Conservation (phyloP, 2,329 filamentous ascomycete genomes). For the Aureobasidium mangrovei region DNA sequence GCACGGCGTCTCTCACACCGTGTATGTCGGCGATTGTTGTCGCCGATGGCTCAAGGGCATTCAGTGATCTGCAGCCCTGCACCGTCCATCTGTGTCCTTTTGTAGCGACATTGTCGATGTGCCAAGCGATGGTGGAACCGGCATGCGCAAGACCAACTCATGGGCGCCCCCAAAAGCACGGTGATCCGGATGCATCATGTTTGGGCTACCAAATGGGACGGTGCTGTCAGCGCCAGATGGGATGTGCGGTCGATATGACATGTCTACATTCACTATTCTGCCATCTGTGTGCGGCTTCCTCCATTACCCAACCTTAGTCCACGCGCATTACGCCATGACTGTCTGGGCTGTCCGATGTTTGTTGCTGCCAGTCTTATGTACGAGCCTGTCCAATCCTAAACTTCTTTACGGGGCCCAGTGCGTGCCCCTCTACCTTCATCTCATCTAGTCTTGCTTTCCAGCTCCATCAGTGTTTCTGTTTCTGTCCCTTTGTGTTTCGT, state of each 20-base stretch:
- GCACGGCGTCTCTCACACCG: neutral
- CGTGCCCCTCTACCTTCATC: neutral
- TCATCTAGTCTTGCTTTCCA: constrained; percentile 10
- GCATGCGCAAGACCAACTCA: constrained; percentile 6
- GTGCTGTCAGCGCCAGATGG: constrained; percentile 11
- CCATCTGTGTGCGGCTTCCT: constrained; percentile 3
- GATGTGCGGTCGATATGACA: constrained; percentile 12
- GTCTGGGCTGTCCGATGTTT: constrained; percentile 9
- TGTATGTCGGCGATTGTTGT: neutral
- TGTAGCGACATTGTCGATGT: constrained; percentile 8
- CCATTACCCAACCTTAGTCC: constrained; percentile 12
- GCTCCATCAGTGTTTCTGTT: constrained; percentile 1
- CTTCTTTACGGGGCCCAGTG: neutral
- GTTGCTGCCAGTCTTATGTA: constrained; percentile 7
- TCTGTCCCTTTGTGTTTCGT: neutral
- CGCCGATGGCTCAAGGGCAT: constrained; percentile 1
- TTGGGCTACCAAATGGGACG: neutral
- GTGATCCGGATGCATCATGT: constrained; percentile 6
- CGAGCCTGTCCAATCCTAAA: constrained; percentile 8
- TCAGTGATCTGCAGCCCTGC: constrained; percentile 11
- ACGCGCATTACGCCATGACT: constrained; percentile 13
- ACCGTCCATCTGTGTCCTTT: neutral
- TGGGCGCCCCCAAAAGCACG: neutral
- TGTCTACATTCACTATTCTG: constrained; percentile 9
- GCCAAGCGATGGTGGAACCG: constrained; percentile 9